A percentile compares a stretch with the other conserved stretches of the same genome.
phyloP scores from a whole-genome alignment of 805 yeast species.

The Candida ficus region DNA sequence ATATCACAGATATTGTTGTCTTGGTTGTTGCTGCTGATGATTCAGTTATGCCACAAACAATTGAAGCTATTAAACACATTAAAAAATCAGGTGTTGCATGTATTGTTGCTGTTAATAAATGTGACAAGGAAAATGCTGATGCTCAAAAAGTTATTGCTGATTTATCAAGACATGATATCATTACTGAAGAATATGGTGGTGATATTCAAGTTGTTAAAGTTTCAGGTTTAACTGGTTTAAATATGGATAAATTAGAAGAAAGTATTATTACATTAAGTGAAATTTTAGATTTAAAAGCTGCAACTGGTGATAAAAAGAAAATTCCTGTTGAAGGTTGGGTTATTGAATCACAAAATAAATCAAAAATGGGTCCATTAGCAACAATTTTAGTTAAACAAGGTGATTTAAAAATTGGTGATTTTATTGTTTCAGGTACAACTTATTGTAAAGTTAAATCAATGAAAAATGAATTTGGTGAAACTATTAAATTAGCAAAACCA shows the following conservation, averaged over 20 bases:
- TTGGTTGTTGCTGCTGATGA: constrained; percentile 97
- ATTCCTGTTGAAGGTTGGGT: constrained; percentile 79
- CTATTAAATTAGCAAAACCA: constrained; percentile 66
- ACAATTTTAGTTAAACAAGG: constrained; percentile 83
- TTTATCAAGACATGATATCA: constrained; percentile 69
- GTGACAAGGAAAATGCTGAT: constrained; percentile 75
- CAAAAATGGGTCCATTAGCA: constrained; percentile 81
- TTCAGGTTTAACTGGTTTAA: constrained; percentile 84
- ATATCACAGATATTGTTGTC: constrained; percentile 85
- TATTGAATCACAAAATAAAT: constrained; percentile 76
- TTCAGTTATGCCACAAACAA: constrained; percentile 95
- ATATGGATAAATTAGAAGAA: constrained; percentile 87
- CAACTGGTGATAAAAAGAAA: constrained; percentile 30
- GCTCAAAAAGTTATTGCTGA: constrained; percentile 76
- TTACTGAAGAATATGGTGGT: constrained; percentile 91
- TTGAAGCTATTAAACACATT: constrained; percentile 93
- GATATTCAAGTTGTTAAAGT: constrained; percentile 86
- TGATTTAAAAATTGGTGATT: constrained; percentile 58
- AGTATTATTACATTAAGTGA: constrained; percentile 84
- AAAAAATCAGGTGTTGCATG: constrained; percentile 75
- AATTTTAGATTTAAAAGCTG: constrained; percentile 69
- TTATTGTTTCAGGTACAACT: constrained; percentile 82
- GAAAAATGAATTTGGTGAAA: constrained; percentile 66
- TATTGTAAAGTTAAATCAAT: constrained; percentile 81
- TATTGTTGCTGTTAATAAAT: constrained; percentile 89